Percentiles rank a stretch among this genome's conserved stretches.
These are phyloP conservation scores for Amyloporia xantha DNA, from an alignment of 768 basidiomycete species.

Conservation along the genomic window DNA sequence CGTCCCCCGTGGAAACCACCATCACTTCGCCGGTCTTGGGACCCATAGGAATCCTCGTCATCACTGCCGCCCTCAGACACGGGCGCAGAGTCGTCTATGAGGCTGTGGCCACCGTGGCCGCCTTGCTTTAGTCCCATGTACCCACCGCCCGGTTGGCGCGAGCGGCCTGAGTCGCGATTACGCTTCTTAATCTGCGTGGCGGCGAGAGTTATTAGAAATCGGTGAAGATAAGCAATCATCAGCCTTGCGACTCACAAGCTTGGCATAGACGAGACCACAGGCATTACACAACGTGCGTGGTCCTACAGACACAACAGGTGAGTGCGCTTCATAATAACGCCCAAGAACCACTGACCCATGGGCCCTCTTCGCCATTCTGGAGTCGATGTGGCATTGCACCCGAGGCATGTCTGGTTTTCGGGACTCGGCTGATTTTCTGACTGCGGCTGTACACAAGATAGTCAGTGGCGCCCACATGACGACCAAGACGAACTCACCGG, in stretches of 20 bases:
- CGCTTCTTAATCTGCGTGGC: constrained; percentile 23
- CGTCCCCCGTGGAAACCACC: constrained; percentile 13
- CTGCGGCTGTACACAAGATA: not conserved
- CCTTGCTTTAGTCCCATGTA: no score
- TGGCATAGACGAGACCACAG: constrained; percentile 82
- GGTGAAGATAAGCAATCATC: not conserved
- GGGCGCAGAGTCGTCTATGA: constrained; percentile 12
- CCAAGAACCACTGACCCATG: constrained; percentile 47
- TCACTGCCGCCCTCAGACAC: constrained; percentile 22
- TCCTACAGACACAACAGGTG: constrained; percentile 34
- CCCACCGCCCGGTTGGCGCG: constrained; percentile 12
- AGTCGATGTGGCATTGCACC: constrained; percentile 78
- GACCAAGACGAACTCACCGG: no score
- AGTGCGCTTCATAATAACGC: constrained; percentile 1
- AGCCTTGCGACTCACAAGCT: constrained; percentile 49
- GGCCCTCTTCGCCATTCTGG: constrained; percentile 86
- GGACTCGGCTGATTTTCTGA: constrained; percentile 25
- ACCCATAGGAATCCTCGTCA: constrained; percentile 26
- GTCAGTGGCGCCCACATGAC: no score
- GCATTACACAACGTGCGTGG: constrained; percentile 82
- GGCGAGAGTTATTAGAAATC: not conserved
- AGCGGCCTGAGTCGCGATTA: constrained; percentile 19
- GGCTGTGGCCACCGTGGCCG: not conserved
- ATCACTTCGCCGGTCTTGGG: constrained; percentile 21
- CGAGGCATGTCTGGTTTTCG: constrained; percentile 72